Evolutionary conservation across 2,329 filamentous ascomycete genomes (phyloP), one percentile per base, ranked within the genome.

Genomic region (Colletotrichum sp.): DNA sequence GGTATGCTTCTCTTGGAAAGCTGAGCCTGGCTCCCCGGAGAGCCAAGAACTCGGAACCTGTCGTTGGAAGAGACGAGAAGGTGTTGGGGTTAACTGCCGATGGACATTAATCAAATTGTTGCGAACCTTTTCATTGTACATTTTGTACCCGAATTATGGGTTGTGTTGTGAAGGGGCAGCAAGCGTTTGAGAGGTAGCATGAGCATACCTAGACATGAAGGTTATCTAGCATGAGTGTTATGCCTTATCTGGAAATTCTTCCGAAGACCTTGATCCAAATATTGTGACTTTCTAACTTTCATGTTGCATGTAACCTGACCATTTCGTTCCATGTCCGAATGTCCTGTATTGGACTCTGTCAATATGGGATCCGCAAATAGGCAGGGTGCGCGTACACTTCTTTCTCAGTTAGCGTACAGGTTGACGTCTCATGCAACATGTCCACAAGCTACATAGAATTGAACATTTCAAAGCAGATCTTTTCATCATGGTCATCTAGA

Each of bases 1-100:
- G 71, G 15, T 82, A 78, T 73, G 81, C 81, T 10, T 74, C 81
- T 8, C 75, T 83, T 34, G 82, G 81, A 6, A 82, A 82, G 63
- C 44, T 82, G 66, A 78, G 76, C n/a, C 69, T 79, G 48, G 81
- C 81, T 6, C 80, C 81, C 22, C 28, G 30, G 30, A 63, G 22
- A 36, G 60, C 60, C 28, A 63, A 63, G 60, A 63, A 63, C 34
- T 55, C 52, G 60, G 52, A 36, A 68, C 76, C 34, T 52, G 77
- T 68, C 62, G 76, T 30, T 39, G 57, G 24, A 70, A 34, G 65
- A 68, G 9, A 71, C 44, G 24, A 66, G 15, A 66, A 36, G 13
- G 63, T 66, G 10, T 26, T 66, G 22, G 63, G 63, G 16, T 24
- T 66, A 8, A 48, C 9, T 12, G 9, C 9, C 18, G 18, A 48